Conservation (phyloP, 106 monocot genomes). For the Platanthera zijinensis region DNA sequence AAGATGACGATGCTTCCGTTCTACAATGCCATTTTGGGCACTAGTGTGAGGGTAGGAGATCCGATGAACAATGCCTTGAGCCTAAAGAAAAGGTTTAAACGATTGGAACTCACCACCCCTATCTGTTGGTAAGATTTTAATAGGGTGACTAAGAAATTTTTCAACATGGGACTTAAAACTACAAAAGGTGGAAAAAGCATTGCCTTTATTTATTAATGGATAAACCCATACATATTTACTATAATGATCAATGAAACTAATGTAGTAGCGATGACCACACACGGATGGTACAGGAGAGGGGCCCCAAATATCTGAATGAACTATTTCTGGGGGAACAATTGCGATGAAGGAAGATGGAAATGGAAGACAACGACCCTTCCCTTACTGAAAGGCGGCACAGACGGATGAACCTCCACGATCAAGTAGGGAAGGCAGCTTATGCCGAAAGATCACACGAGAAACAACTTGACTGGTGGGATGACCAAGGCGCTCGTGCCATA, state of each 20-base stretch:
- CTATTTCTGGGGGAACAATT: not conserved
- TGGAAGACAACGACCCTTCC: too few species aligned
- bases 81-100: not conserved
- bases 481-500: too few species aligned
- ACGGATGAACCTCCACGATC: too few species aligned
- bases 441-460: too few species aligned
- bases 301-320: not conserved
- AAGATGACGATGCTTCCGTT: too few species aligned
- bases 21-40: too few species aligned
- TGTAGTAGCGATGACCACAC: not conserved
- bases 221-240: not conserved
- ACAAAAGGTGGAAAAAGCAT: not conserved
- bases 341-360: too few species aligned
- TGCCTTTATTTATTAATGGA: not conserved
- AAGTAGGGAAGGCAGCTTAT: too few species aligned
- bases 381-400: too few species aligned
- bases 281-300: not conserved
- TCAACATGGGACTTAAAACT: not conserved
- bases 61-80: not conserved
- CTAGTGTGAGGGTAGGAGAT: too few species aligned
- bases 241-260: not conserved
- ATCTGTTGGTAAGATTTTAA: not conserved
- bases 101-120: not conserved
- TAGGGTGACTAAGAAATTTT: not conserved
- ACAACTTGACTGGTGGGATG: too few species aligned